These are phyloP conservation scores for Purshia tridentata DNA, from an alignment of 306 rosid species.

Conservation along the genomic window DNA sequence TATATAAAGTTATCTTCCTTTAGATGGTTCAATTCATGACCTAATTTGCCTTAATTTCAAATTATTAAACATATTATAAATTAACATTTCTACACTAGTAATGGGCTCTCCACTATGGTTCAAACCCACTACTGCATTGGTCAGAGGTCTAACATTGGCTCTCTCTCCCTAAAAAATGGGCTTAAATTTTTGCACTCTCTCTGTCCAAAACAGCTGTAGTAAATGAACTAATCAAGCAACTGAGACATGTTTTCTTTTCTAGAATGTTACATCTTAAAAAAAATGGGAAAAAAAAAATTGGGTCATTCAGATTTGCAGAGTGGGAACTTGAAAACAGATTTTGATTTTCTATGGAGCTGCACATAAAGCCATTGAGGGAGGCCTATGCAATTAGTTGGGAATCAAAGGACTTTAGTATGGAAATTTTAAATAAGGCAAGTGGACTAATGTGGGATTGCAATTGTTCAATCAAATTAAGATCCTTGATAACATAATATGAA, in stretches of 20 bases:
- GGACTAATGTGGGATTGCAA: background rate
- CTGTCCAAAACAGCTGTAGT: constrained; percentile 6
- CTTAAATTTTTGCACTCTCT: background rate
- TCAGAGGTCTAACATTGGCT: background rate
- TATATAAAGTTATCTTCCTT: background rate
- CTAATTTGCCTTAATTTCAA: constrained; percentile 21
- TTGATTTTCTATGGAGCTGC: constrained; percentile 6
- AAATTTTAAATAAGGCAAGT: background rate
- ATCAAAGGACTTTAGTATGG: background rate
- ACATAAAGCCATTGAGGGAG: background rate
- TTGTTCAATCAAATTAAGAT: background rate
- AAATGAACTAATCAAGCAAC: background rate
- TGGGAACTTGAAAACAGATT: background rate
- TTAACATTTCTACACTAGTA: background rate
- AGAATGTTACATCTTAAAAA: background rate
- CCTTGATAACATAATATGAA: background rate
- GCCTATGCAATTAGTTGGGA: background rate
- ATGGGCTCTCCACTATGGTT: constrained; percentile 31
- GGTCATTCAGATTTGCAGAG: background rate
- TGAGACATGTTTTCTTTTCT: no score
- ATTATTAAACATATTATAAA: background rate
- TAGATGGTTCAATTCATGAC: constrained; percentile 27
- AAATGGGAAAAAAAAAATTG: background rate
- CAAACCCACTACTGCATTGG: constrained; percentile 9
- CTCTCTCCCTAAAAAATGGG: background rate